Base-by-base conservation (phyloP, 495 filamentous ascomycete genomes). In the Cercophora scortea region DNA sequence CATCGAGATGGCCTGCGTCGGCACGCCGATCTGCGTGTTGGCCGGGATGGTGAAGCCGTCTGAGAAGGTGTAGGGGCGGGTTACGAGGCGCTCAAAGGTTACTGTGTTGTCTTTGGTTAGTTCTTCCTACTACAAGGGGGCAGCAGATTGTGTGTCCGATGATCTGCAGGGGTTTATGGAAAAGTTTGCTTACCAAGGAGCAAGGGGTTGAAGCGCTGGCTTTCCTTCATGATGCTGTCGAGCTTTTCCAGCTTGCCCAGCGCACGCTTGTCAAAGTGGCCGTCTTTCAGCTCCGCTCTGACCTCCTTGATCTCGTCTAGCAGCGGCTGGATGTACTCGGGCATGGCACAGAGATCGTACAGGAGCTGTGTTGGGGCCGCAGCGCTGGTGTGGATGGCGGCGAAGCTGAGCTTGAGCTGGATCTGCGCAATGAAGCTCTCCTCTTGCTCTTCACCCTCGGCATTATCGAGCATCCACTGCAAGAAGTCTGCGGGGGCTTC, bases 171-270 rank as follows among this genome's bases (percentile, higher is more conserved):
- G 25, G 25, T 25, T 25, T 25, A 2, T 5, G 5, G 5, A 25
- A 5, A 2, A 25, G 25, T 25, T 12, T 2, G 9, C 42, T 3
- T 16, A 45, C 42, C 10, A 1, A 58, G 25, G 39, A 51, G 51
- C 42, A 66, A 60, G 0, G 73, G 71, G 4, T 64, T 62, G 13
- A 71, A 15, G 19, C 74, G 49, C 45, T 70, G 66, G 16, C 60
- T 64, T 51, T 77, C 74, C 50, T 72, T 76, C 53, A 77, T 42
- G 32, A 76, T 68, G 62, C 70, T 73, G 47, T 79, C 76, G 72
- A 82, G 68, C 45, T 77, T 57, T 58, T 71, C 74, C 50, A 82
- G 57, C 57, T 79, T 79, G 18, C 67, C 64, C 17, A 79, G 39
- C 6, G 71, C 72, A 13, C 68, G 68, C 63, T 76, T 80, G 10